phyloP scores from a whole-genome alignment of 1,139 yeast species.

The Zygoascus sp. region DNA sequence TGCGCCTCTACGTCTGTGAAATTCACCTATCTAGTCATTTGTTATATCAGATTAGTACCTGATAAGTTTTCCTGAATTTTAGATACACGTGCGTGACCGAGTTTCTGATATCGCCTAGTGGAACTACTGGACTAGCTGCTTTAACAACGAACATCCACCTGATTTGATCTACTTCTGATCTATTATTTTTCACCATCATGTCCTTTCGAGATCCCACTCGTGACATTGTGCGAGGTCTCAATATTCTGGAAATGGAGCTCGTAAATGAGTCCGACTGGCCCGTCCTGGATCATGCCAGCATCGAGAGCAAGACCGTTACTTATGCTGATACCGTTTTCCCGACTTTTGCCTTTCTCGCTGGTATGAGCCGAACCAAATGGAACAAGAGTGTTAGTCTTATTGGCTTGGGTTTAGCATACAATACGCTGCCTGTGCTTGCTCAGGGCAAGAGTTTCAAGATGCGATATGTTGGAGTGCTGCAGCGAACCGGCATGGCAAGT shows the following conservation, averaged over 20 bases:
- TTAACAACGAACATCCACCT: no score
- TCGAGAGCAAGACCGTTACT: slow-evolving; percentile 28
- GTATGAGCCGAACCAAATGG: slow-evolving; percentile 29
- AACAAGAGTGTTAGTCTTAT: slow-evolving; percentile 28
- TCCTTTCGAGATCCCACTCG: slow-evolving; percentile 28
- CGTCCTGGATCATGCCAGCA: slow-evolving; percentile 30
- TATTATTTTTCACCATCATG: neutral
- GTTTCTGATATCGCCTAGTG: no score
- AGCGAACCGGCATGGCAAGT: slow-evolving; percentile 35
- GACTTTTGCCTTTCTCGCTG: slow-evolving; percentile 35
- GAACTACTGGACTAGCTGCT: no score
- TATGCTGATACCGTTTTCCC: slow-evolving; percentile 40
- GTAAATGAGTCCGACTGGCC: slow-evolving; percentile 28
- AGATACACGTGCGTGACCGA: no score
- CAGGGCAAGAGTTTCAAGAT: slow-evolving; percentile 20
- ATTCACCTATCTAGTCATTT: no score
- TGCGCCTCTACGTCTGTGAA: neutral
- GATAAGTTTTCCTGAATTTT: no score
- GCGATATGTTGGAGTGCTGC: slow-evolving; percentile 37
- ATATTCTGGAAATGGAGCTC: slow-evolving; percentile 37
- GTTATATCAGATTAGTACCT: no score
- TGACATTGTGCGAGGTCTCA: slow-evolving; percentile 36
- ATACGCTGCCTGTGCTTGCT: slow-evolving; percentile 23
- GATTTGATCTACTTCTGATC: no score
- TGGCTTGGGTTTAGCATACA: slow-evolving; percentile 37